These are phyloP conservation scores for Quercus robur DNA, from an alignment of 306 rosid genomes.

Conservation along the genomic window DNA sequence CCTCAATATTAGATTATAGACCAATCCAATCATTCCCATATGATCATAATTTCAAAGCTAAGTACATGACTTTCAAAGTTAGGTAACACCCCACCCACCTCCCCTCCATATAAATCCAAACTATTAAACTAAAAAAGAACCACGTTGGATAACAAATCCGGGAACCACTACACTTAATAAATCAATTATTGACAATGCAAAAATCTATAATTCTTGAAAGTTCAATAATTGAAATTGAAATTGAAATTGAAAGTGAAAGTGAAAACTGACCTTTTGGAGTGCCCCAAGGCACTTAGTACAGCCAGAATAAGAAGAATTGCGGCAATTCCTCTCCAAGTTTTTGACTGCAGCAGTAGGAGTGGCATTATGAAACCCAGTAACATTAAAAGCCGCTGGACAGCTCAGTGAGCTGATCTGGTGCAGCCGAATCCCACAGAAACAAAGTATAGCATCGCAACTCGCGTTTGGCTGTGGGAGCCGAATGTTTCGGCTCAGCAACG, in stretches of 20 bases:
- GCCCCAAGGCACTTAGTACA: slow-evolving; percentile 86
- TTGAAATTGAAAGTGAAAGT: no score
- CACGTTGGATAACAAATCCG: no score
- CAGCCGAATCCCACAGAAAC: slow-evolving; percentile 90
- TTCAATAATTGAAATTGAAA: no score
- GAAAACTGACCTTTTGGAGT: slow-evolving; percentile 61
- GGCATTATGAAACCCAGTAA: slow-evolving; percentile 56
- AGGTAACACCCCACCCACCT: no score
- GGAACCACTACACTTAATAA: no score
- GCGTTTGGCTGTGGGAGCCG: slow-evolving; percentile 88
- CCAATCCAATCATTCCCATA: no score
- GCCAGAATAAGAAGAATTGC: slow-evolving; percentile 79
- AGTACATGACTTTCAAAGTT: no score
- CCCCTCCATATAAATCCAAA: no score
- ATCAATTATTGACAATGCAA: neutral
- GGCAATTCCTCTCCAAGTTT: slow-evolving; percentile 68
- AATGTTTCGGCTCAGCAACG: slow-evolving; percentile 58
- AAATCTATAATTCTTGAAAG: neutral
- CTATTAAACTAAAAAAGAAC: no score
- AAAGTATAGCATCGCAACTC: slow-evolving; percentile 78
- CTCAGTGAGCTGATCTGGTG: slow-evolving; percentile 82
- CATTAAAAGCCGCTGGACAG: slow-evolving; percentile 82
- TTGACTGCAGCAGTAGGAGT: slow-evolving; percentile 75
- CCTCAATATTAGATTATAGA: no score
- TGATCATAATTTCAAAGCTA: no score